Evolutionary conservation across 441 rosid genomes (phyloP).

Genomic region (Euphorbia schlechtendalii): DNA sequence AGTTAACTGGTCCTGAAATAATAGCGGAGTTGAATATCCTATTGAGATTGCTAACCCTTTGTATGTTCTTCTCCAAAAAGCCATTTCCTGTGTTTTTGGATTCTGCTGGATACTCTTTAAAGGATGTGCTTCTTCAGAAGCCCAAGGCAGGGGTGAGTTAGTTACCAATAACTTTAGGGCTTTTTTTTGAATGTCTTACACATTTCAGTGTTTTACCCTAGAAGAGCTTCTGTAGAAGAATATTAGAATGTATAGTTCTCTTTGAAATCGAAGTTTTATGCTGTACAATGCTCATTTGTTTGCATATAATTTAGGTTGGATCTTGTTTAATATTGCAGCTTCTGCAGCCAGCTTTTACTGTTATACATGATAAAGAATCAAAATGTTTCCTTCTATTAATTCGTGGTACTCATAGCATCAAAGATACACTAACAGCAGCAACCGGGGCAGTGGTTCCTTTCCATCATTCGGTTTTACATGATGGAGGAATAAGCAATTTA

Average conservation of each 20-base stretch:
- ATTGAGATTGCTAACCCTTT: slow-evolving; percentile 66
- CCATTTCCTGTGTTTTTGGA: slow-evolving; percentile 84
- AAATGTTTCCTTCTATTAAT: slow-evolving; percentile 73
- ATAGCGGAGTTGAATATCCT: slow-evolving; percentile 47
- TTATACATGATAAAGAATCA: slow-evolving; percentile 55
- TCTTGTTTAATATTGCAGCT: slow-evolving; percentile 39
- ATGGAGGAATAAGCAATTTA: slow-evolving; percentile 90
- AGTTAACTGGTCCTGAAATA: slow-evolving; percentile 57
- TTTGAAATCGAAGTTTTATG: not conserved
- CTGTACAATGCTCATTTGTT: not conserved
- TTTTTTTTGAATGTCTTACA: not conserved
- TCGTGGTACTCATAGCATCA: slow-evolving; percentile 94
- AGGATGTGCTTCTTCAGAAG: slow-evolving; percentile 81
- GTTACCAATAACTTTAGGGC: not conserved
- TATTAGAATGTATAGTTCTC: not conserved
- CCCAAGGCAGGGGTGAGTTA: slow-evolving; percentile 85
- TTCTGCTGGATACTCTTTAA: slow-evolving; percentile 55
- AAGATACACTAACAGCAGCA: slow-evolving; percentile 94
- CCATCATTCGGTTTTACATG: slow-evolving; percentile 90
- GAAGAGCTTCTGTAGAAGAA: not conserved
- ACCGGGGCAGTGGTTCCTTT: slow-evolving; percentile 98
- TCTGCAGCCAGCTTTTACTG: slow-evolving; percentile 93
- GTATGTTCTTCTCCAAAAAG: slow-evolving; percentile 89
- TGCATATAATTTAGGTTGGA: slow-evolving; percentile 16
- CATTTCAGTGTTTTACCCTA: not conserved